These are phyloP conservation scores for Amylocystis lapponica DNA, from an alignment of 768 basidiomycete species.

Conservation along the genomic window DNA sequence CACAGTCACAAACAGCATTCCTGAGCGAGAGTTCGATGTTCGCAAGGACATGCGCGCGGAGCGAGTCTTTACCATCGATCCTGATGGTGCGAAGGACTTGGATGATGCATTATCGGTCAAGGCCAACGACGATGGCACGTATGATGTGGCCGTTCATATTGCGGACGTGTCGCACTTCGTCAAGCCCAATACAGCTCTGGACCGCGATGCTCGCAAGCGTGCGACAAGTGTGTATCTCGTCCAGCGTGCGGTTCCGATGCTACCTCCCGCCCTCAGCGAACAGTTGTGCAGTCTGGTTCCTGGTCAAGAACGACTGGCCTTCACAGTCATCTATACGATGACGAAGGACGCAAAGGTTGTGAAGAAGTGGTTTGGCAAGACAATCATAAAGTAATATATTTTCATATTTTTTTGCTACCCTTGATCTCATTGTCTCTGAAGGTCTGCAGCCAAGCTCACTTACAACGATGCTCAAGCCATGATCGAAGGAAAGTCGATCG, in stretches of 20 bases:
- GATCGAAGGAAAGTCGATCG: conserved; percentile 66
- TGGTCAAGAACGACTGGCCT: conserved; percentile 83
- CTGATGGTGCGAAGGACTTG: conserved; percentile 81
- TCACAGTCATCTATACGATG: conserved; percentile 86
- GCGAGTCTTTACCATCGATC: conserved; percentile 92
- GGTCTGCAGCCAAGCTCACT: conserved; percentile 81
- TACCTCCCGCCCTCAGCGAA: conserved; percentile 90
- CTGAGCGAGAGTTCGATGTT: conserved; percentile 81
- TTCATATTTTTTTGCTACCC: not conserved
- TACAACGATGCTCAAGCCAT: conserved; percentile 79
- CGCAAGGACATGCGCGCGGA: conserved; percentile 85
- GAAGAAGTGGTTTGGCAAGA: conserved; percentile 91
- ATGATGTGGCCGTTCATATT: conserved; percentile 90
- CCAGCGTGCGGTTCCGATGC: conserved; percentile 94
- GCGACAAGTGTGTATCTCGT: conserved; percentile 97
- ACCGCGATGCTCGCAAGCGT: conserved; percentile 95
- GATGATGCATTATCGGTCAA: conserved; percentile 94
- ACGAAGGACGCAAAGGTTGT: conserved; percentile 74
- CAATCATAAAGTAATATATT: conserved; percentile 71
- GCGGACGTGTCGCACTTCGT: conserved; percentile 96
- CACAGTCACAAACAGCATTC: conserved; percentile 46
- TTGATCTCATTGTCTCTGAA: conserved; percentile 25
- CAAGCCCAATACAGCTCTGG: conserved; percentile 92
- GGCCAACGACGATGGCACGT: conserved; percentile 86
- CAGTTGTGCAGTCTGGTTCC: conserved; percentile 89